A percentile compares a stretch with the other conserved stretches of the same genome.
These are phyloP conservation scores for Nematodospora anomalae DNA, from an alignment of 1,139 yeast genomes.

Conservation along the genomic window DNA sequence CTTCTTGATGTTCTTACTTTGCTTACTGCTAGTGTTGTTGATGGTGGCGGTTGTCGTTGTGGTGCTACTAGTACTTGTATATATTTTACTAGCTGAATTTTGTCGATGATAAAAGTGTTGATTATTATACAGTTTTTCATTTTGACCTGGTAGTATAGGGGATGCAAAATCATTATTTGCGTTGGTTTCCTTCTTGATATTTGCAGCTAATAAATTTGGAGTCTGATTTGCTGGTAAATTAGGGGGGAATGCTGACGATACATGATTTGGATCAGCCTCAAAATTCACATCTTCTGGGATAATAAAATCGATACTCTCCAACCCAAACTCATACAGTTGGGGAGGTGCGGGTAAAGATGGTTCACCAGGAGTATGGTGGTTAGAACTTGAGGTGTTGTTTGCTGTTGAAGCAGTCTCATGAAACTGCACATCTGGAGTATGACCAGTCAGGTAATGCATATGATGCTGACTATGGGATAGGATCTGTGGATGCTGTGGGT, in stretches of 20 bases:
- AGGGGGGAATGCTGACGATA: constrained; percentile 41
- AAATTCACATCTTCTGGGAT: constrained; percentile 29
- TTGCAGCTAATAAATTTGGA: constrained; percentile 29
- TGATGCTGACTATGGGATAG: constrained; percentile 11
- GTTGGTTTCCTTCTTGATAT: constrained; percentile 14
- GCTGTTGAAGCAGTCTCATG: constrained; percentile 8
- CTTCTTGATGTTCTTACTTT: not conserved
- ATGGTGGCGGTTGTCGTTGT: no score
- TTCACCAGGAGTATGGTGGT: constrained; percentile 10
- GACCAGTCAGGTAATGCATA: constrained; percentile 12
- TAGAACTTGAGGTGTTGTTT: constrained; percentile 5
- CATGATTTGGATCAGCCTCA: constrained; percentile 16
- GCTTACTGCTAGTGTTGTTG: not conserved
- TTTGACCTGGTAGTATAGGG: constrained; percentile 47
- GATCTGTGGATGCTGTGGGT: constrained; percentile 16
- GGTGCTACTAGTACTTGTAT: no score
- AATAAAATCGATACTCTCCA: constrained; percentile 30
- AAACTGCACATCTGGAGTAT: constrained; percentile 18
- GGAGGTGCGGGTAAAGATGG: constrained; percentile 11
- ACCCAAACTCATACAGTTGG: constrained; percentile 23
- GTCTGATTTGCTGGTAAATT: constrained; percentile 24
- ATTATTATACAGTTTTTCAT: constrained; percentile 43
- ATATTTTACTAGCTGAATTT: constrained; percentile 14
- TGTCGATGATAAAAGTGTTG: constrained; percentile 45
- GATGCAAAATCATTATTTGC: constrained; percentile 24